These are phyloP conservation scores for Polyporus arcularius DNA, from an alignment of 768 basidiomycete genomes.

Conservation along the genomic window DNA sequence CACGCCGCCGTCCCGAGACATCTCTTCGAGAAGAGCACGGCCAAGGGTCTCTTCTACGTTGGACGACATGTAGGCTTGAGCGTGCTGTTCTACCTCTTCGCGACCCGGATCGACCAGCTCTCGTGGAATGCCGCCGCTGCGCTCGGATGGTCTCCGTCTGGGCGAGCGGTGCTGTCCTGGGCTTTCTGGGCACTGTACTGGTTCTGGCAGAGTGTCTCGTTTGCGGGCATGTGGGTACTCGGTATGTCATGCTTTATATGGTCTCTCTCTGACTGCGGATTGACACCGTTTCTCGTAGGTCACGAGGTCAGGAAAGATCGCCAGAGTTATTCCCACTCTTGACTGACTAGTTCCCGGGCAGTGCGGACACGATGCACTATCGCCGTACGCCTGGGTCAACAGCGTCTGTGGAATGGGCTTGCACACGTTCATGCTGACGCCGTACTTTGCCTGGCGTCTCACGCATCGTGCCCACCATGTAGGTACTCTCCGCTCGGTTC, in stretches of 20 bases:
- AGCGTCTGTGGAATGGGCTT: slow-evolving; percentile 40
- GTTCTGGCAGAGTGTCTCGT: slow-evolving; percentile 29
- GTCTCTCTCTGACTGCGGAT: not conserved
- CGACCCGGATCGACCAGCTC: slow-evolving; percentile 35
- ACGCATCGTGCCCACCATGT: slow-evolving; percentile 30
- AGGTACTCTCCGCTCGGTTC: not conserved
- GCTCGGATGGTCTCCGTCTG: not conserved
- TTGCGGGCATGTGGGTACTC: slow-evolving; percentile 27
- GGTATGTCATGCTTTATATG: slow-evolving; percentile 8
- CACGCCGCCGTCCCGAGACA: slow-evolving; percentile 50
- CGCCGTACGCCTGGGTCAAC: slow-evolving; percentile 40
- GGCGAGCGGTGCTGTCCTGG: not conserved
- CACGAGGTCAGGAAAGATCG: slow-evolving; percentile 39
- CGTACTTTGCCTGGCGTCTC: slow-evolving; percentile 27
- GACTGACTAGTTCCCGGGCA: slow-evolving; percentile 20
- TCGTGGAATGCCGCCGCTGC: not conserved
- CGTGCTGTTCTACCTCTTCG: slow-evolving; percentile 40
- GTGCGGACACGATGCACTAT: slow-evolving; percentile 54
- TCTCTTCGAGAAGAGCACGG: slow-evolving; percentile 47
- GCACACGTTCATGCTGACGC: slow-evolving; percentile 39
- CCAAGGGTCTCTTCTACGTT: slow-evolving; percentile 46
- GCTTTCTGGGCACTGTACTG: slow-evolving; percentile 23
- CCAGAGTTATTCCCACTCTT: too few relatives aligned
- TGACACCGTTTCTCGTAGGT: slow-evolving; percentile 27
- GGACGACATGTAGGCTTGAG: slow-evolving; percentile 43